Conservation (phyloP, 768 basidiomycete genomes). For the Gelatoporia subvermispora region DNA sequence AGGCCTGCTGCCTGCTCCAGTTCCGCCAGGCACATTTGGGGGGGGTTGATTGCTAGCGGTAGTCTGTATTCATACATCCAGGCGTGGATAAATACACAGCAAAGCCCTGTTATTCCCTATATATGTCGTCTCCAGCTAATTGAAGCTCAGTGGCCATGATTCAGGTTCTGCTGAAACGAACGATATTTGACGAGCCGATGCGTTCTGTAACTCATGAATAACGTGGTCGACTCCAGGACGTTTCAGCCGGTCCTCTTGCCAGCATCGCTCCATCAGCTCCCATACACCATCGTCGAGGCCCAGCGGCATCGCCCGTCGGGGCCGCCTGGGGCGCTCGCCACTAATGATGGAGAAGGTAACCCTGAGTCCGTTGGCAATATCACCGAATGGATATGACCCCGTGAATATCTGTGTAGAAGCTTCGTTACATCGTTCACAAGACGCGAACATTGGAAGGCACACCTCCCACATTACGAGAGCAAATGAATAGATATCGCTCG, state of each 20-base stretch:
- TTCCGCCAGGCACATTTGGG: too few relatives aligned
- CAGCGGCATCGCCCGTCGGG: background rate
- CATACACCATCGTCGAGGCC: conserved; percentile 2
- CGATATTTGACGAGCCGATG: too few relatives aligned
- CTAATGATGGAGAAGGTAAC: background rate
- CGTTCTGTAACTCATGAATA: too few relatives aligned
- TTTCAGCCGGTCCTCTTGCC: background rate
- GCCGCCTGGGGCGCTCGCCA: background rate
- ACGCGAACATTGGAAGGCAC: background rate
- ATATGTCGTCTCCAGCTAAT: too few relatives aligned
- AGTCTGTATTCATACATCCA: too few relatives aligned
- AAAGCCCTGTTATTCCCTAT: too few relatives aligned
- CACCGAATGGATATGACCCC: background rate
- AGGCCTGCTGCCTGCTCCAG: too few relatives aligned
- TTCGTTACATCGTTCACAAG: background rate
- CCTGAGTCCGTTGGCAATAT: background rate
- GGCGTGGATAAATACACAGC: too few relatives aligned
- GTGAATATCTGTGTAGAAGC: background rate
- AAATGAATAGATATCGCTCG: conserved; percentile 5
- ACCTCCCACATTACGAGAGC: conserved; percentile 5
- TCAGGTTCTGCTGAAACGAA: too few relatives aligned
- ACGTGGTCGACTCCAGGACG: conserved; percentile 3
- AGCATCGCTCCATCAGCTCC: background rate
- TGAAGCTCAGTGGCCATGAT: too few relatives aligned
- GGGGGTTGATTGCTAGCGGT: too few relatives aligned